Conservation (phyloP, 345 rosid genomes). For the Bruguiera sexangula region DNA sequence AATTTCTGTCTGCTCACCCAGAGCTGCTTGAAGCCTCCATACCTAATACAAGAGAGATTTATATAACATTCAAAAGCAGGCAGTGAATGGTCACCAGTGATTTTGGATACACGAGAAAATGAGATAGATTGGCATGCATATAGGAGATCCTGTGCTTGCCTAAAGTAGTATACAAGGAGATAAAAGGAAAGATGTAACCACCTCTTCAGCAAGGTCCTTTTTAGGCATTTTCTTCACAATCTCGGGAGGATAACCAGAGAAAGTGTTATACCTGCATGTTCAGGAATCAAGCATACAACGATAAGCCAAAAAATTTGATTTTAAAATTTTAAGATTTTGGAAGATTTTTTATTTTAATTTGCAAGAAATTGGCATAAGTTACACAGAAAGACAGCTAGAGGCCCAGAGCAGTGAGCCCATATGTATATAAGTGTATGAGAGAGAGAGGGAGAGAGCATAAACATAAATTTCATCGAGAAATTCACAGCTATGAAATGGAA, state of each 20-base stretch:
- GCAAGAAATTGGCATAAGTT: background rate
- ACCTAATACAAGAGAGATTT: constrained; percentile 42
- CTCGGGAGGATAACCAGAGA: constrained; percentile 92
- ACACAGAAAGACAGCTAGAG: background rate
- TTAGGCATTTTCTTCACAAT: constrained; percentile 94
- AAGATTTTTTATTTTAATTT: too few species aligned
- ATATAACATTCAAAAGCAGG: background rate
- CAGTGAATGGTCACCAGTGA: constrained; percentile 3
- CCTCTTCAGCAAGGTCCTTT: constrained; percentile 96
- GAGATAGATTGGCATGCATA: background rate
- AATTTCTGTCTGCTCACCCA: constrained; percentile 93
- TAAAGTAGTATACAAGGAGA: background rate
- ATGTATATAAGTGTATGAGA: background rate
- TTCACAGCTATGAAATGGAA: too few species aligned
- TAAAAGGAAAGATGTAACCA: constrained; percentile 18
- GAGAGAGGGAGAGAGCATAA: background rate
- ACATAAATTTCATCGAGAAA: too few species aligned
- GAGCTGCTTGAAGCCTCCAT: constrained; percentile 98
- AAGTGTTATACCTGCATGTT: constrained; percentile 77
- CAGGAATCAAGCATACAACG: background rate
- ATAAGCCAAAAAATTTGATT: background rate
- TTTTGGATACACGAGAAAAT: background rate
- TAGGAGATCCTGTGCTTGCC: background rate
- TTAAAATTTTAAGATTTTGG: background rate
- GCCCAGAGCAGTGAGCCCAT: background rate